Base-by-base conservation (phyloP, 257 asterid genomes). In the Rubia yunnanensis region DNA sequence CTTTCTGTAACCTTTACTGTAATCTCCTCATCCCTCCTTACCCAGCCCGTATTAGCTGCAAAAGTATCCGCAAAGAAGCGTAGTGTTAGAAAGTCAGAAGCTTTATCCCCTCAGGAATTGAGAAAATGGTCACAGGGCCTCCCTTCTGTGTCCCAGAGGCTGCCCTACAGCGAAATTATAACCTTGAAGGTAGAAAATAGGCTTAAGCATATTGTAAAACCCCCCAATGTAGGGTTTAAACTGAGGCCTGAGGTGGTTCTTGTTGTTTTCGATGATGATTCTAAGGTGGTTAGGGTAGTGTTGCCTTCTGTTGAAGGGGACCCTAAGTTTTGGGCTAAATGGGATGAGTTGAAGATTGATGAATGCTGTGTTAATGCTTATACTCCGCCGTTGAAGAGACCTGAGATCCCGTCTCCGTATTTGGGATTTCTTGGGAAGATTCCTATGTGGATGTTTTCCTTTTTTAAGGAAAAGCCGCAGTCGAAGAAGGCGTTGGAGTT, bases 261-360 rank as follows among this genome's bases (percentile, higher is more conserved):
- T 75, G 97, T 86, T 56, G 99, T 92, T 70, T 68, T 92, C 80
- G 99, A 92, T 70, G 99, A 92, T 69, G 96, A 90, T 83, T 79
- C 75, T 70, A 82, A 70, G 78, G 92, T 92, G 65, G 82, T 87
- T 71, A 83, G 99, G 78, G 72, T 83, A 55, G 99, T 92, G 39
- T 75, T 89, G 78, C 97, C 99, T 68, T 87, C 96, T 3, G 66
- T 76, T 34, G 88, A 78, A 62, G 77, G 74, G 63, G 97, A 92
- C 83, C 82, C 89, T 0, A 82, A 75, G 46, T 92, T 92, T 73
- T 92, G 99, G 99, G 69, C 60, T 17, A 83, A 79, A 54, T 92
- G 97, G 99, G 88, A 85, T 73, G 90, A 83, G 68, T 69, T 90
- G 74, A 81, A 75, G 72, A 69, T 85, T 52, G 88, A 90, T 82